Evolutionary conservation across 2,329 filamentous ascomycete genomes (phyloP), one percentile per base, ranked within the genome.

Genomic region (Diplodia intermedia): DNA sequence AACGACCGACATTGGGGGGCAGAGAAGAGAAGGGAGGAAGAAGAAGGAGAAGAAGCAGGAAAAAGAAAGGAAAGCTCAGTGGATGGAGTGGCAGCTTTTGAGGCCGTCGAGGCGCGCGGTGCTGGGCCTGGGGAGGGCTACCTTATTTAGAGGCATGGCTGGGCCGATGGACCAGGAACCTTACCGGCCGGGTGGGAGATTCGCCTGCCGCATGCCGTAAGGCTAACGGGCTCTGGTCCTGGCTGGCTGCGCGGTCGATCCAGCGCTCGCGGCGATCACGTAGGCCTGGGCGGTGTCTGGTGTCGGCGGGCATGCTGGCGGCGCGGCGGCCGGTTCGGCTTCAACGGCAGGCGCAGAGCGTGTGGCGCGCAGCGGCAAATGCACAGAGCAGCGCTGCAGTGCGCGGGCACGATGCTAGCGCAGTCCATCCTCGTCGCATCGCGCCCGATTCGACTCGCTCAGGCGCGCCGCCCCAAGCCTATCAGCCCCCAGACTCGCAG

Each of bases 201-300:
- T 60, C 55, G 65, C 65, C 65, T 61, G 65, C 65, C 65, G 65
- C 65, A 67, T 63, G 47, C 60, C 60, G 60, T 68, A 68, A 56
- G 66, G 66, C 66, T 68, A 68, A 68, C 49, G 65, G 65, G 65
- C 65, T 54, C 36, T 38, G 36, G 36, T 38, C 36, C 31, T 8
- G 40, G 65, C 54, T 26, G 65, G 65, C 65, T 67, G 65, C 65
- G 55, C 43, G 53, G 65, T 56, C 65, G 65, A 67, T 67, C 65
- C 65, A 67, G 65, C 65, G 62, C 62, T 65, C 65, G 65, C 65
- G 65, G 49, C 54, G 65, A 67, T 67, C 65, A 67, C 54, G 65
- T 57, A 50, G 65, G 40, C 65, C 53, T 66, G 29, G 65, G 26
- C 36, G 65, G 55, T 53, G 61, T 53, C 50, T 53, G 50, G 26